Evolutionary conservation across 2,329 filamentous ascomycete species (phyloP), one percentile per base, ranked within the genome.

Genomic region (Exophiala bonariae): DNA sequence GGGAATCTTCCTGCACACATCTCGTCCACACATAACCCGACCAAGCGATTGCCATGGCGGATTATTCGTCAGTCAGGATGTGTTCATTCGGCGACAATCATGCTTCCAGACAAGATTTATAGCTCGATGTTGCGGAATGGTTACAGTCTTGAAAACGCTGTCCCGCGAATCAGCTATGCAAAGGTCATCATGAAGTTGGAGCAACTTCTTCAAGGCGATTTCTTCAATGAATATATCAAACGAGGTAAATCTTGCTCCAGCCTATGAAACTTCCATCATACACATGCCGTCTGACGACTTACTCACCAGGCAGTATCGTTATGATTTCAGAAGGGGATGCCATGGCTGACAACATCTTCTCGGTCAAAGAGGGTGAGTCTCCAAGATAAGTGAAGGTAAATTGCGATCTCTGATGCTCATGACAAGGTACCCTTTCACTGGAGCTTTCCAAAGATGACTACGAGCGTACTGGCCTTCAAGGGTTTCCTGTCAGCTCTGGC

Each of bases 141-240:
- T n/a, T n/a, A n/a, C n/a, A n/a, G n/a, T n/a, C n/a, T 90, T 13
- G 63, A 76, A 6, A 61, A 55, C 3, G 66, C 69, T 28, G 54
- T 68, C 18, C 58, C 59, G n/a, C 63, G 58, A 8, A 59, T 71
- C 11, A 67, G 69, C 37, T 95, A 88, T 73, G 79, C 80, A 23
- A 79, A 81, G 50, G 81, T 95, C 2, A 79, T 81, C 56, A 83
- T 95, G 78, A 80, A 81, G 3, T 75, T 96, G 8, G 77, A 77
- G 7, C 82, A 89, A 49, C 63, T 97, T 4, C 64, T 97, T 1
- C 77, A 86, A 26, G 80, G 81, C 1, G 79, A 83, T 0, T 95
- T 96, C 60, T 90, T 96, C 61, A 85, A 80, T n/a, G 75, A 83
- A 34, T 91, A 95, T 63, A 84, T 97, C 57, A 95, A 95, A 66